Evolutionary conservation across 768 basidiomycete genomes (phyloP).

Genomic region (Trametes gibbosa): DNA sequence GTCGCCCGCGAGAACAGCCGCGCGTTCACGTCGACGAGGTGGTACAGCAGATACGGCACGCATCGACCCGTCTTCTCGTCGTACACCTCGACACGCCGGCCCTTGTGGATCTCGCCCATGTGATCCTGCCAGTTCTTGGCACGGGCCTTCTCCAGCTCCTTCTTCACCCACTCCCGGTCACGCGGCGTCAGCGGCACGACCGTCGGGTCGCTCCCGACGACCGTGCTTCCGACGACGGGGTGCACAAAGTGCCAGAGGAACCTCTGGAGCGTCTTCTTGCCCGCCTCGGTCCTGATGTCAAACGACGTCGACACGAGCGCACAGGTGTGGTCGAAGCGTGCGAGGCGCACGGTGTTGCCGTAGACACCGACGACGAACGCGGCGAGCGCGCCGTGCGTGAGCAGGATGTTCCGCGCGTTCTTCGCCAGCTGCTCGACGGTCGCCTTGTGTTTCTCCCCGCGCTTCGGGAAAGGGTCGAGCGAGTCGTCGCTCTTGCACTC

Average conservation of each 20-base stretch:
- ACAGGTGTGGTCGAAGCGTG: conserved; percentile 18
- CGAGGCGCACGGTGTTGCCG: conserved; percentile 7
- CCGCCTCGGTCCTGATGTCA: neutral
- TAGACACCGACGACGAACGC: conserved; percentile 16
- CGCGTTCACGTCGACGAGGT: conserved; percentile 4
- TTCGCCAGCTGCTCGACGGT: conserved; percentile 11
- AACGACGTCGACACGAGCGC: conserved; percentile 5
- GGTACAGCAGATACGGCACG: neutral
- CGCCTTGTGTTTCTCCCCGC: neutral
- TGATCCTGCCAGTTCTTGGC: neutral
- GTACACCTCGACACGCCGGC: neutral
- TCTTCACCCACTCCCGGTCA: neutral
- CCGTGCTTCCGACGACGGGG: neutral
- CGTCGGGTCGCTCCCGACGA: conserved; percentile 2
- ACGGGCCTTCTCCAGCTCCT: neutral
- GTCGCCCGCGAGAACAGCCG: conserved; percentile 16
- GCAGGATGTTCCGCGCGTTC: conserved; percentile 12
- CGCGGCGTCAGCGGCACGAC: neutral
- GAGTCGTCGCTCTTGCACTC: neutral
- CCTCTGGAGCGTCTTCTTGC: neutral
- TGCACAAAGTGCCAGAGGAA: conserved; percentile 19
- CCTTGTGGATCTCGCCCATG: neutral
- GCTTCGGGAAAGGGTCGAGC: neutral
- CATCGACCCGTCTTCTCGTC: neutral
- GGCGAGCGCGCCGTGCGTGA: conserved; percentile 6